These are phyloP conservation scores for Choiromyces venosus DNA, from an alignment of 495 filamentous ascomycete genomes.

Conservation along the genomic window DNA sequence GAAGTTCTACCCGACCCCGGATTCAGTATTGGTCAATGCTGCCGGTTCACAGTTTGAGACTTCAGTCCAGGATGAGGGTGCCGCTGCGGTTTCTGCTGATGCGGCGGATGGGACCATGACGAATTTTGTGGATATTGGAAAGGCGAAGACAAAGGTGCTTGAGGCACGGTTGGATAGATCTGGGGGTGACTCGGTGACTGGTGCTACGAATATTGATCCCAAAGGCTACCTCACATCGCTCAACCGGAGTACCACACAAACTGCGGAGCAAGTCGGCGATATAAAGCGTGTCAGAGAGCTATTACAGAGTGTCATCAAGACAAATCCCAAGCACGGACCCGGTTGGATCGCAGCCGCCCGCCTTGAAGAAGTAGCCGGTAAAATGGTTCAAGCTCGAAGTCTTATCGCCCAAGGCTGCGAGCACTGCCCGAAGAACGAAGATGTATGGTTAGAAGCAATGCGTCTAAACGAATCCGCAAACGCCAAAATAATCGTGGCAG, in stretches of 20 bases:
- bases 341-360: slow-evolving; percentile 95
- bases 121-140: slow-evolving; percentile 96
- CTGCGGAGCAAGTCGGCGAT: slow-evolving; percentile 80
- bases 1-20: slow-evolving; percentile 92
- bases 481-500: slow-evolving; percentile 90
- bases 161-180: slow-evolving; percentile 87
- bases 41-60: slow-evolving; percentile 74
- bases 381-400: slow-evolving; percentile 76
- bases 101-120: slow-evolving; percentile 79
- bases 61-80: slow-evolving; percentile 73
- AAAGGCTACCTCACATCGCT: slow-evolving; percentile 93
- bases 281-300: slow-evolving; percentile 92
- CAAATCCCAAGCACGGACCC: slow-evolving; percentile 90
- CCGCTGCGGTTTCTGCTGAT: slow-evolving; percentile 47
- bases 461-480: slow-evolving; percentile 86
- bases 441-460: slow-evolving; percentile 93
- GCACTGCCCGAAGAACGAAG: slow-evolving; percentile 87
- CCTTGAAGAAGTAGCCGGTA: slow-evolving; percentile 86
- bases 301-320: slow-evolving; percentile 88
- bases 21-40: slow-evolving; percentile 88
- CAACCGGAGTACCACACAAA: slow-evolving; percentile 68
- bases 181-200: slow-evolving; percentile 62
- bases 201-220: slow-evolving; percentile 87
- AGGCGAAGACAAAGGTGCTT: slow-evolving; percentile 87
- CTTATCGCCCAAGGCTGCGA: slow-evolving; percentile 80